Evolutionary conservation across 106 monocot species (phyloP).

Genomic region (Apostasia shenzhenica): DNA sequence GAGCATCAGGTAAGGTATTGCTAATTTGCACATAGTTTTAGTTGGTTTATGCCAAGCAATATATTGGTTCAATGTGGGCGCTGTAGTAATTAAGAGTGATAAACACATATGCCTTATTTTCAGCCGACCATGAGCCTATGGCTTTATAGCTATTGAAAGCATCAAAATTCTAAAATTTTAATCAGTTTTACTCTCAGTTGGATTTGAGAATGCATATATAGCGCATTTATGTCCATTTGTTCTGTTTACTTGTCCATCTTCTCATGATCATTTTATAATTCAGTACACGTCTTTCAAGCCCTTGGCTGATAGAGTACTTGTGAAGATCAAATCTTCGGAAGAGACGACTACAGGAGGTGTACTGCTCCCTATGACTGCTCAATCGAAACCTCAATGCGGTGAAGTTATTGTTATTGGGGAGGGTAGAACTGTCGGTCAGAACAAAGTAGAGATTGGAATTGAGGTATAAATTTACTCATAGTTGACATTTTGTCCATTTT

Average conservation of each 20-base stretch:
- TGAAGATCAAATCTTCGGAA: constrained; percentile 71
- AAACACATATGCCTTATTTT: too few relatives aligned
- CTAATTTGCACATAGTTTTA: too few relatives aligned
- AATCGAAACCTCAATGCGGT: constrained; percentile 73
- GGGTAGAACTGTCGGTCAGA: constrained; percentile 63
- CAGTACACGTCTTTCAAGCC: constrained; percentile 85
- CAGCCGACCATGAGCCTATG: too few relatives aligned
- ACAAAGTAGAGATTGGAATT: constrained; percentile 60
- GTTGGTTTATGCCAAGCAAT: too few relatives aligned
- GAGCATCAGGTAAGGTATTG: too few relatives aligned
- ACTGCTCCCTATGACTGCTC: constrained; percentile 66
- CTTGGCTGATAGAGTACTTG: constrained; percentile 71
- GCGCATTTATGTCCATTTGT: not conserved
- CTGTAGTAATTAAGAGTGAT: too few relatives aligned
- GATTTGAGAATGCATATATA: too few relatives aligned
- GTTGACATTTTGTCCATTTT: not conserved
- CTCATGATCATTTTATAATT: not conserved
- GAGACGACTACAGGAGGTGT: constrained; percentile 72
- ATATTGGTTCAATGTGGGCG: too few relatives aligned
- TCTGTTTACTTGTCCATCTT: not conserved
- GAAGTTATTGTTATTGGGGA: constrained; percentile 79
- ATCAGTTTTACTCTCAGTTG: too few relatives aligned
- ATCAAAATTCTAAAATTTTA: too few relatives aligned
- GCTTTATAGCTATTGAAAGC: too few relatives aligned
- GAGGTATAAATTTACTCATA: constrained; percentile 26